Evolutionary conservation across 2,329 filamentous ascomycete species (phyloP), one percentile per base, ranked within the genome.

Genomic region (Claviceps pazoutovae): DNA sequence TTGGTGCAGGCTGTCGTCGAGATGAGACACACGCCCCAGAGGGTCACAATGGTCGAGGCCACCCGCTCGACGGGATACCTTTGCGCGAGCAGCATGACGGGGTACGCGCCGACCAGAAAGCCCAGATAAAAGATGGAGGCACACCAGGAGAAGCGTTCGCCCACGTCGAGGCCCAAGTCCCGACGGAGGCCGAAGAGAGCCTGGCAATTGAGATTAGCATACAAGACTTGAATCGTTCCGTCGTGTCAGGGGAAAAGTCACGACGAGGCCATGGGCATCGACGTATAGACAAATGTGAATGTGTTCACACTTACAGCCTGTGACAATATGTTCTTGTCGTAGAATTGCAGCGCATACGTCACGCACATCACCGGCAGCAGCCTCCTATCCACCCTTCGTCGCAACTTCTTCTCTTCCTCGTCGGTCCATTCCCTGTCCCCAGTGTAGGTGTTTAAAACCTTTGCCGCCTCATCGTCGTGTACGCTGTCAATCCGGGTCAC

Each of bases 81-180:
- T 53, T 66, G 64, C 7, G 60, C 60, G 1, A 65, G 52, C 50
- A 58, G 60, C 54, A 60, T 64, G 59, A 60, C 61, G 0, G 64
- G 64, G 36, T 64, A 66, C 11, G 71, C 69, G 6, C 68, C 68
- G 2, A 66, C 57, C 1, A 73, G 57, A 53, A 65, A 68, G 50
- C 62, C 74, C 26, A 78, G 67, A 55, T 76, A 78, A 61, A 77
- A 78, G 26, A 77, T 71, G 43, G 52, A 56, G 41, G 54, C 50
- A 13, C 46, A 50, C 46, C 49, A 53, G 14, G 53, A 56, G 14
- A 46, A 50, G 14, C 47, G 50, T 34, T 52, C 46, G 34, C 53
- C 44, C 13, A 39, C 39, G 17, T 52, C 49, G 47, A 53, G 49
- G 26, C n/a, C 47, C n/a, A 53, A 49, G 14, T 51, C 50, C 13